phyloP scores from a whole-genome alignment of 805 yeast species.

The Lachancea cidri region DNA sequence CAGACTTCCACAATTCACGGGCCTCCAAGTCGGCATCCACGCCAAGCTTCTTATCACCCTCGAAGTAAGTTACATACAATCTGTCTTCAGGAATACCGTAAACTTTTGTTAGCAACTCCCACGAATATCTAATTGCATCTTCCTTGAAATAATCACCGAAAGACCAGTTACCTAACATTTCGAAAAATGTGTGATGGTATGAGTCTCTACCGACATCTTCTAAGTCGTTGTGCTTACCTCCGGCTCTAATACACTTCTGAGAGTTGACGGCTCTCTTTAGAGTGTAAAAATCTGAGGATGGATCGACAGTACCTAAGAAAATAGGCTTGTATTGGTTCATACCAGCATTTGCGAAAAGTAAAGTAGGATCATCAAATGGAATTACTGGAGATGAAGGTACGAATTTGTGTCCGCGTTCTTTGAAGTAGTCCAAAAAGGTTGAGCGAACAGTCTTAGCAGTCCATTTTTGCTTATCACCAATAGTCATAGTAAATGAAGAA shows the following conservation, averaged over 20 bases:
- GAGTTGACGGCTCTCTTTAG: constrained; percentile 91
- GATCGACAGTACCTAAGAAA: constrained; percentile 95
- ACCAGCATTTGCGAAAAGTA: constrained; percentile 96
- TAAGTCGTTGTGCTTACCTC: constrained; percentile 97
- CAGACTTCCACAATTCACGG: constrained; percentile 73
- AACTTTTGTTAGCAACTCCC: constrained; percentile 86
- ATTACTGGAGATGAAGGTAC: constrained; percentile 93
- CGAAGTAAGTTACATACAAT: constrained; percentile 93
- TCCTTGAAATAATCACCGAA: constrained; percentile 97
- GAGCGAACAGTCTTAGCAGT: constrained; percentile 58
- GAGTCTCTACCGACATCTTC: constrained; percentile 98
- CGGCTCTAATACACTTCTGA: constrained; percentile 98
- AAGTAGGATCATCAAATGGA: constrained; percentile 97
- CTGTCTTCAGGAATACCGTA: constrained; percentile 76
- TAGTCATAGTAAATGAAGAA: constrained; percentile 18
- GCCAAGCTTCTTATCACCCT: constrained; percentile 80
- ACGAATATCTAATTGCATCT: constrained; percentile 83
- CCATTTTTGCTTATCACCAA: constrained; percentile 41
- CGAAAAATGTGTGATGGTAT: constrained; percentile 97
- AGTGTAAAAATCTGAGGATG: constrained; percentile 77
- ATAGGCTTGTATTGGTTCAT: constrained; percentile 99
- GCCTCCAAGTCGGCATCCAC: constrained; percentile 94
- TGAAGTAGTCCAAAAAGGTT: constrained; percentile 81
- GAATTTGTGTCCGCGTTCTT: constrained; percentile 62
- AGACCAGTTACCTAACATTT: constrained; percentile 99